Conservation (phyloP, 305 asterid species). For the Plantago rigida region DNA sequence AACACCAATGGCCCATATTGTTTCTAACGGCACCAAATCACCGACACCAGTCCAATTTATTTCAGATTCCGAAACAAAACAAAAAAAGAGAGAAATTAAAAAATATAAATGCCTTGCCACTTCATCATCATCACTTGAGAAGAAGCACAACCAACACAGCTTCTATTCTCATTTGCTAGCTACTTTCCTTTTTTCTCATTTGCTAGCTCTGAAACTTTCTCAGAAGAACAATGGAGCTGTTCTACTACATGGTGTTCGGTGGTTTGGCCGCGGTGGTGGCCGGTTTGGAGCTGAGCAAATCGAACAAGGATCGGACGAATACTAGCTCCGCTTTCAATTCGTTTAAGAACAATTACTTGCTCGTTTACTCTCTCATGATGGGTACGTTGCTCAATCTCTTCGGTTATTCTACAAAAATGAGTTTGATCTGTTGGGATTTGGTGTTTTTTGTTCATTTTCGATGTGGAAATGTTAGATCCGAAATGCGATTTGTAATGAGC, state of each 20-base stretch:
- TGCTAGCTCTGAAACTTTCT: not conserved
- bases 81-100: not conserved
- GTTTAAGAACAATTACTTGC: slow-evolving; percentile 82
- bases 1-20: slow-evolving; percentile 18
- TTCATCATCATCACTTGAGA: no score
- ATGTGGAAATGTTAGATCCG: slow-evolving; percentile 13
- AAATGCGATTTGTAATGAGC: slow-evolving; percentile 13
- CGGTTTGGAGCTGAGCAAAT: slow-evolving; percentile 72
- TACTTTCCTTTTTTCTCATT: no score
- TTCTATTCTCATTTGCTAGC: not conserved
- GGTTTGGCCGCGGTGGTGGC: slow-evolving; percentile 65
- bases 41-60: slow-evolving; percentile 26
- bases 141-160: slow-evolving; percentile 17
- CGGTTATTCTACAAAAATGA: no score
- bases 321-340: slow-evolving; percentile 74
- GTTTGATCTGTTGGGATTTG: slow-evolving; percentile 4
- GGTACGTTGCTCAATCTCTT: slow-evolving; percentile 37
- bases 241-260: slow-evolving; percentile 75
- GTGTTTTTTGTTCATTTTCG: not conserved
- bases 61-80: not conserved
- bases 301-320: slow-evolving; percentile 73
- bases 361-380: slow-evolving; percentile 97
- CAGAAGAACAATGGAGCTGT: slow-evolving; percentile 54
- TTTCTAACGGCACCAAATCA: slow-evolving; percentile 5
- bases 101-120: slow-evolving; percentile 1